Conservation (phyloP, 495 filamentous ascomycete species). For the Amorphotheca resinae region DNA sequence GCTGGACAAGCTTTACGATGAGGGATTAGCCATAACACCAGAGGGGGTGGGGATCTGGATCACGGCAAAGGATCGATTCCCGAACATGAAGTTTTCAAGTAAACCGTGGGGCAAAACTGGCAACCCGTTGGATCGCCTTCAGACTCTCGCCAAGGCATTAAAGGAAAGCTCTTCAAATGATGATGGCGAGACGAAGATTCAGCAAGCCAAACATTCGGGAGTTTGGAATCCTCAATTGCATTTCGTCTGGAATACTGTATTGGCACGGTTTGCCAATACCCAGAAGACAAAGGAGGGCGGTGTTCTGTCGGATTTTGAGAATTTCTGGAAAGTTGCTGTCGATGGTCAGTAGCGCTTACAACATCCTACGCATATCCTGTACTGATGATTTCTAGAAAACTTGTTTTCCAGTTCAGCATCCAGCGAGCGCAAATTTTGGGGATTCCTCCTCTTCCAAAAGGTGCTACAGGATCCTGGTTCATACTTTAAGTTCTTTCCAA, state of each 20-base stretch:
- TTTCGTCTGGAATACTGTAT: conserved; percentile 77
- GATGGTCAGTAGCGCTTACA: conserved; percentile 44
- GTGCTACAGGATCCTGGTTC: conserved; percentile 41
- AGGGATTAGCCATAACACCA: conserved; percentile 58
- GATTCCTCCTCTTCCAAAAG: conserved; percentile 73
- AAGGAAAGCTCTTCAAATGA: conserved; percentile 57
- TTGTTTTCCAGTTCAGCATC: conserved; percentile 72
- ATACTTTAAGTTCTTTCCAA: conserved; percentile 26
- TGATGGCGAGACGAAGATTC: conserved; percentile 23
- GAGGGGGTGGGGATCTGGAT: conserved; percentile 90
- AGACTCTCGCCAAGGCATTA: conserved; percentile 56
- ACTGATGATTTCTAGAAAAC: conserved; percentile 30
- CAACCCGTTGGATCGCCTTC: conserved; percentile 59
- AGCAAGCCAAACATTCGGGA: conserved; percentile 39
- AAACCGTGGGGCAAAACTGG: conserved; percentile 58
- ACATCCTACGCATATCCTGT: conserved; percentile 12
- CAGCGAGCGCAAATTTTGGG: conserved; percentile 78
- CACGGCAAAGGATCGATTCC: conserved; percentile 47
- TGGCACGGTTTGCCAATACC: conserved; percentile 36
- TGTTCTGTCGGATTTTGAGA: conserved; percentile 42
- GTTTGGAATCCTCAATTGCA: conserved; percentile 68
- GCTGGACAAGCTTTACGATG: conserved; percentile 46
- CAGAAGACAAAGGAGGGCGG: conserved; percentile 24
- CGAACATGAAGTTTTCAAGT: conserved; percentile 46
- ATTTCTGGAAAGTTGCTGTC: conserved; percentile 83